Evolutionary conservation across 345 rosid species (phyloP).

Genomic region (Eucalyptus tenuipes): DNA sequence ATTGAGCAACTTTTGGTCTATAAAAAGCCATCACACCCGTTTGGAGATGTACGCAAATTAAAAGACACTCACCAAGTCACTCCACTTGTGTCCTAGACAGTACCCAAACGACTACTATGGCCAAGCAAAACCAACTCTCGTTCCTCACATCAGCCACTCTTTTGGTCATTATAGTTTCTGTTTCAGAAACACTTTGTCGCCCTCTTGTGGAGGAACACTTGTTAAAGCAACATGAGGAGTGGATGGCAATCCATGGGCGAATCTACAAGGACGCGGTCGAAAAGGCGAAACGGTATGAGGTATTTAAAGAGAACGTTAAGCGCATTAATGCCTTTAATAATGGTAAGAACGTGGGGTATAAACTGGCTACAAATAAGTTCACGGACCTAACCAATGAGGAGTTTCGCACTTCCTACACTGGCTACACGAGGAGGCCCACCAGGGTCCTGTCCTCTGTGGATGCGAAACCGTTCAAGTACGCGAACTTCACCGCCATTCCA

Average conservation of each 20-base stretch:
- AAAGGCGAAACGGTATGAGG: constrained; percentile 12
- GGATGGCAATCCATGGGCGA: constrained; percentile 21
- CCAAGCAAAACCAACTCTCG: background rate
- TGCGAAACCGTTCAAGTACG: background rate
- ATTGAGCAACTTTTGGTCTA: background rate
- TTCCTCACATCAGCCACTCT: background rate
- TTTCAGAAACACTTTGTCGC: background rate
- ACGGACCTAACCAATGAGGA: constrained; percentile 42
- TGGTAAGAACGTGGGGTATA: constrained; percentile 5
- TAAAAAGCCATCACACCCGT: background rate
- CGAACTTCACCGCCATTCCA: constrained; percentile 6
- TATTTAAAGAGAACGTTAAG: constrained; percentile 28
- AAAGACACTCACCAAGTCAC: constrained; percentile 5
- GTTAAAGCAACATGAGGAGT: constrained; percentile 14
- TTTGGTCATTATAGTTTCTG: background rate
- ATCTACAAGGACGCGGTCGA: constrained; percentile 15
- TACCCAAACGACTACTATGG: background rate
- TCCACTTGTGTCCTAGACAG: background rate
- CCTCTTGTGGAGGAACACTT: constrained; percentile 10
- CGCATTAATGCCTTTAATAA: constrained; percentile 21
- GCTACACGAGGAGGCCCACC: constrained; percentile 8
- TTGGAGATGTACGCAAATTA: background rate
- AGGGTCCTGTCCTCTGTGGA: background rate
- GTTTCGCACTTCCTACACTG: constrained; percentile 16
- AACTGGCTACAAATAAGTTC: constrained; percentile 26